Conservation (phyloP, 345 rosid genomes). For the Melaleuca alternifolia region DNA sequence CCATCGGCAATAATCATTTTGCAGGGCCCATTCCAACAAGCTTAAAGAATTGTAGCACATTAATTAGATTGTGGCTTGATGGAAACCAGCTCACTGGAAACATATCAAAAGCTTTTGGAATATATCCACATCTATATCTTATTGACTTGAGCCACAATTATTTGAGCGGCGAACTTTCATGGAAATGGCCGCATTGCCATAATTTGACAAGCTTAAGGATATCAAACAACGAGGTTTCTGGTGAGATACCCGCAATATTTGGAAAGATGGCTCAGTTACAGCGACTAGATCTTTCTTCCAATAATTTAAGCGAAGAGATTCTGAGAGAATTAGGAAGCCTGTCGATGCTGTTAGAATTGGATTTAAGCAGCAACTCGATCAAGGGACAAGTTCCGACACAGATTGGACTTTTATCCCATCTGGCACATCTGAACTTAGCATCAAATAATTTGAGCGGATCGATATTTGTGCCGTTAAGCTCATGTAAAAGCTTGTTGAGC, state of each 20-base stretch:
- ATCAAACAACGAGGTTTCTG: not conserved
- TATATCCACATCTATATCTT: not conserved
- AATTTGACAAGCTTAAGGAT: not conserved
- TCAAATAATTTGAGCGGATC: not conserved
- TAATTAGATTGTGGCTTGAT: not conserved
- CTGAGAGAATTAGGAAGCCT: not conserved
- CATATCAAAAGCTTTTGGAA: not conserved
- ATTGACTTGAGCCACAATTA: not conserved
- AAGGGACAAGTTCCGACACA: not conserved
- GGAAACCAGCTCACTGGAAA: not conserved
- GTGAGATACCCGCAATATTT: not conserved
- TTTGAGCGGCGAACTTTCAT: not conserved
- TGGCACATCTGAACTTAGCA: not conserved
- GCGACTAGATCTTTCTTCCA: rapidly evolving
- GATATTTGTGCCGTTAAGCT: rapidly evolving
- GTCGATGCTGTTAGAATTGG: not conserved
- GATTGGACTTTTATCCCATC: not conserved
- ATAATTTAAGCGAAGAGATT: not conserved
- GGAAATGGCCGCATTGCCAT: not conserved
- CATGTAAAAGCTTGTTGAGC: not conserved
- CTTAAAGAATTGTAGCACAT: not conserved
- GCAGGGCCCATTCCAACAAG: not conserved
- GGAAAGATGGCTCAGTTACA: not conserved
- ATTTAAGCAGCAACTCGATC: rapidly evolving
- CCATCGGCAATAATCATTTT: not conserved